phyloP scores from a whole-genome alignment of 2,329 filamentous ascomycete species.

The Pyrenophora tritici-repentis region DNA sequence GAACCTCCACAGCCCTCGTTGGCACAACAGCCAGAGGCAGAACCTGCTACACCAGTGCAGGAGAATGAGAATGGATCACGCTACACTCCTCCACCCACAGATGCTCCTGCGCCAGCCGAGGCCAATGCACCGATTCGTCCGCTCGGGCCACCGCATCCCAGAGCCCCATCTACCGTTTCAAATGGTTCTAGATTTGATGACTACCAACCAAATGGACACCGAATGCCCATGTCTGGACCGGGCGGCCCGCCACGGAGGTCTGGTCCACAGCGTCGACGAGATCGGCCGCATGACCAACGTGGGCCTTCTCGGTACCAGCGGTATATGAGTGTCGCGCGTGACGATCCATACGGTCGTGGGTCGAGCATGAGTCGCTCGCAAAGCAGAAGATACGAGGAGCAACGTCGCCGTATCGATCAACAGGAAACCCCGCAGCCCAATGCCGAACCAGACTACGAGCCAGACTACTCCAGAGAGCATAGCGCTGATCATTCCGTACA shows the following conservation, averaged over 20 bases:
- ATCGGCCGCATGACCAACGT: conserved; percentile 39
- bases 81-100: conserved; percentile 38
- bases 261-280: conserved; percentile 39
- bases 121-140: conserved; percentile 17
- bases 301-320: conserved; percentile 44
- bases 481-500: conserved; percentile 37
- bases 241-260: conserved; percentile 28
- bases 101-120: conserved; percentile 20
- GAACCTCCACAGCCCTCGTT: conserved; percentile 20
- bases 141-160: conserved; percentile 25
- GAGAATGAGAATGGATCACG: conserved; percentile 37
- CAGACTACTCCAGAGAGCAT: conserved; percentile 38
- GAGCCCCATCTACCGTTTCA: conserved; percentile 38
- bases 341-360: conserved; percentile 43
- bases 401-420: conserved; percentile 43
- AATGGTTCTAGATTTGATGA: conserved; percentile 44
- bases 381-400: conserved; percentile 44
- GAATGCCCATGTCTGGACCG: conserved; percentile 35
- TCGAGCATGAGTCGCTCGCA: conserved; percentile 44
- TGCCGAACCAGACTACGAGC: conserved; percentile 33
- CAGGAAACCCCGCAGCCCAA: conserved; percentile 44
- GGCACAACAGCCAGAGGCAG: conserved; percentile 19
- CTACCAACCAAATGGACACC: conserved; percentile 25
- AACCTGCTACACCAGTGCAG: conserved; percentile 20
- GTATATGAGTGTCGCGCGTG: conserved; percentile 43